These are phyloP conservation scores for Linnemannia zychae DNA, from an alignment of 192 early-diverging fungal genomes.

Conservation along the genomic window DNA sequence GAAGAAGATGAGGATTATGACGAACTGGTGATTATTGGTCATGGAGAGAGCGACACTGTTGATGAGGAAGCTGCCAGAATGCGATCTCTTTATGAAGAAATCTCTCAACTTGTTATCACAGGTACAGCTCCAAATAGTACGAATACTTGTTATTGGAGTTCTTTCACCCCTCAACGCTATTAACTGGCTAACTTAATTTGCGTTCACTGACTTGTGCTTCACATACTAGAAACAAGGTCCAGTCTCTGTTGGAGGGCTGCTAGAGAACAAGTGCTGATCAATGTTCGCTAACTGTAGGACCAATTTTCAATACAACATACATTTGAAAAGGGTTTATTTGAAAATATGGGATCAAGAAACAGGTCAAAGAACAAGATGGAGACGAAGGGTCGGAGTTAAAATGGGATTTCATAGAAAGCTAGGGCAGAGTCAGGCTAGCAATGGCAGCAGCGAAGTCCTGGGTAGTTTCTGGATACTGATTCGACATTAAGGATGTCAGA, in stretches of 20 bases:
- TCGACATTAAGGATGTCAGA: background rate
- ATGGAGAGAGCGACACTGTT: slow-evolving; percentile 50
- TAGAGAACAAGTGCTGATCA: slow-evolving; percentile 46
- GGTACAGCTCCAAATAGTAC: background rate
- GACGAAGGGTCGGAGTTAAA: background rate
- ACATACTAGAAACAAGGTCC: slow-evolving; percentile 42
- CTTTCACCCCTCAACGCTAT: no score
- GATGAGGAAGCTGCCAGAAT: slow-evolving; percentile 42
- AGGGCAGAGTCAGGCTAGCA: background rate
- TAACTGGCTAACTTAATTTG: background rate
- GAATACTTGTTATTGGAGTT: background rate
- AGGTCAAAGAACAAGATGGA: background rate
- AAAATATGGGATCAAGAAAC: background rate
- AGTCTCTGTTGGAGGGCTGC: slow-evolving; percentile 52
- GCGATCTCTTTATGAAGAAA: slow-evolving; percentile 35
- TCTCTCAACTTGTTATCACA: slow-evolving; percentile 49
- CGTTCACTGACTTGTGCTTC: background rate
- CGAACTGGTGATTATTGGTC: slow-evolving; percentile 49
- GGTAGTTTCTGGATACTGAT: background rate
- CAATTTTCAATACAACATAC: no score
- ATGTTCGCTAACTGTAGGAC: slow-evolving; percentile 23
- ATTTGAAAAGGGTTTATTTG: background rate
- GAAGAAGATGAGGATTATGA: slow-evolving; percentile 56
- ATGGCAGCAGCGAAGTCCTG: background rate
- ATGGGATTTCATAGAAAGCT: background rate